Percentiles rank a stretch among this genome's conserved stretches.
Conservation (phyloP, 2,329 filamentous ascomycete species). For the Sarocladium oryzae region DNA sequence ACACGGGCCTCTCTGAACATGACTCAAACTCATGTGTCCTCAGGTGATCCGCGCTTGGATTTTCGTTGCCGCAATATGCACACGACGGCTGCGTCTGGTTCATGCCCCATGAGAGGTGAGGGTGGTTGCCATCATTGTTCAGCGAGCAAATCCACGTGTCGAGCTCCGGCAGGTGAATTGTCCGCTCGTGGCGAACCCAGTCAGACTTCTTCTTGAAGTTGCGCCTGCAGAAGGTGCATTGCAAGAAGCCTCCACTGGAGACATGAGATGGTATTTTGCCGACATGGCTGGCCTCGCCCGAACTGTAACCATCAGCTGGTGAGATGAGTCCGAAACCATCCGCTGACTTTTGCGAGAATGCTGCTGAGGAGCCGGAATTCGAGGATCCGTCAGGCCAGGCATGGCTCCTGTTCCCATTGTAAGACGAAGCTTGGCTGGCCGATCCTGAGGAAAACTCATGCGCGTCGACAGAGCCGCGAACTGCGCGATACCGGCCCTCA, state of each 20-base stretch:
- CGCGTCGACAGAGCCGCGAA: background rate
- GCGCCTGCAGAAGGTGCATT: constrained; percentile 11
- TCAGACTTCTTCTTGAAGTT: constrained; percentile 11
- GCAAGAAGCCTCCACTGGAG: background rate
- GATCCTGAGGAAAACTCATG: background rate
- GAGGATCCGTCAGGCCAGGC: constrained; percentile 1
- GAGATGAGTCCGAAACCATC: background rate
- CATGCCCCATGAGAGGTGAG: constrained; percentile 42
- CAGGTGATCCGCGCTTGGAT: constrained; percentile 29
- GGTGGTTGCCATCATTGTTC: constrained; percentile 18
- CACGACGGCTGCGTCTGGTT: constrained; percentile 35
- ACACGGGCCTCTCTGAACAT: constrained; percentile 40
- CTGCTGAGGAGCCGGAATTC: background rate
- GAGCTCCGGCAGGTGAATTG: constrained; percentile 37
- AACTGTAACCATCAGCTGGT: background rate
- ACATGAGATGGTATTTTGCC: background rate
- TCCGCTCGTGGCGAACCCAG: constrained; percentile 39
- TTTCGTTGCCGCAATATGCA: constrained; percentile 29
- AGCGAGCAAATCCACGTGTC: constrained; percentile 43
- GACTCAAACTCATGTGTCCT: constrained; percentile 35
- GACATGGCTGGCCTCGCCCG: background rate
- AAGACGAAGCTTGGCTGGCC: constrained; percentile 4
- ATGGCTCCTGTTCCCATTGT: background rate
- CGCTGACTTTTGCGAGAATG: background rate
- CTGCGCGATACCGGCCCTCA: background rate